Conservation (phyloP, 1,284 basidiomycete species). For the Boletus hoseneyae region DNA sequence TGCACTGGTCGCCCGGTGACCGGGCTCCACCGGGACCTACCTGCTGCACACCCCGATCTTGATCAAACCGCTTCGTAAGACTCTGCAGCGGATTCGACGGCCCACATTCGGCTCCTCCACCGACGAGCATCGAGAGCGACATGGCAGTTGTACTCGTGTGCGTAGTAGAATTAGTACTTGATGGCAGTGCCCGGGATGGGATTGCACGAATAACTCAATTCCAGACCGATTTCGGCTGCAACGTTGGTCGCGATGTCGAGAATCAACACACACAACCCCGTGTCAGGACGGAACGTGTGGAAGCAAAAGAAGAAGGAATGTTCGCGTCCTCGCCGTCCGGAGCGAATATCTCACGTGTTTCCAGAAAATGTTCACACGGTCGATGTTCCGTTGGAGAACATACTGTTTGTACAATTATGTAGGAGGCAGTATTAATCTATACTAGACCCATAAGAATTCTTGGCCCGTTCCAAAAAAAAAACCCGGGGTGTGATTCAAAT, state of each 20-base stretch:
- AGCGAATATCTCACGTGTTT: constrained; percentile 21
- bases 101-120: constrained; percentile 73
- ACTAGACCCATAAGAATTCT: constrained; percentile 20
- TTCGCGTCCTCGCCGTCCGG: constrained; percentile 1
- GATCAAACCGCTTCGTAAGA: constrained; percentile 72
- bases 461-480: constrained; percentile 21
- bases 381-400: background rate
- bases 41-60: constrained; percentile 76
- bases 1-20: constrained; percentile 2
- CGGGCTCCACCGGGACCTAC: constrained; percentile 37
- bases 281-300: constrained; percentile 1
- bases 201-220: background rate
- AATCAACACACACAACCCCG: background rate
- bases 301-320: background rate
- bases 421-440: constrained; percentile 28
- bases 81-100: constrained; percentile 78
- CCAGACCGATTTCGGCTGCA: background rate
- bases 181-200: background rate
- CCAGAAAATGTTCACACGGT: constrained; percentile 1
- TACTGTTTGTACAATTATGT: constrained; percentile 27
- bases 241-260: background rate
- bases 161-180: background rate
- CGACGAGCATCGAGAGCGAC: constrained; percentile 73
- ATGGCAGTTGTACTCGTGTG: constrained; percentile 36
- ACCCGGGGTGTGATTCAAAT: constrained; percentile 9